Conservation (phyloP, 371 early-diverging fungal species). For the Mortierella sp. region DNA sequence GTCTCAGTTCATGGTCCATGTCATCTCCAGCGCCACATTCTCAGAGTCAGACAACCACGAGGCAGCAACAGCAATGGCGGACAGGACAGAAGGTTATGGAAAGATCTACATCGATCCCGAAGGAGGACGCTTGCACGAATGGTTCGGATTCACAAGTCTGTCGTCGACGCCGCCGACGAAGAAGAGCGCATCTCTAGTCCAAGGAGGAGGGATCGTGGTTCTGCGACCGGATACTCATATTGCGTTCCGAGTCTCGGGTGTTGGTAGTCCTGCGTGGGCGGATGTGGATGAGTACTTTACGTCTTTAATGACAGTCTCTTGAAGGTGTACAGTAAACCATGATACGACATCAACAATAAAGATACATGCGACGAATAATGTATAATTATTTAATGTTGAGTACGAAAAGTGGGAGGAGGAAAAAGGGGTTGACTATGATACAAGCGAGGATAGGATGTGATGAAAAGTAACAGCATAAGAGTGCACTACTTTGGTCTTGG, state of each 20-base stretch:
- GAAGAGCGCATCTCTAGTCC: background rate
- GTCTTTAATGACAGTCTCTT: background rate
- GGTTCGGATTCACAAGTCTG: background rate
- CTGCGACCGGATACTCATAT: constrained; percentile 15
- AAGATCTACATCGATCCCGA: background rate
- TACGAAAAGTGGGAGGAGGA: background rate
- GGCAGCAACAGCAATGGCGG: background rate
- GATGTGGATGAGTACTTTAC: constrained; percentile 9
- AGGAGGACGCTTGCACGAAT: background rate
- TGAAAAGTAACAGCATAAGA: background rate
- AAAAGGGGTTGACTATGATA: background rate
- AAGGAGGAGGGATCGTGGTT: constrained; percentile 3
- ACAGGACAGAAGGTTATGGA: background rate
- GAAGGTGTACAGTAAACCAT: no score
- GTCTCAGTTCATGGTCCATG: constrained; percentile 13
- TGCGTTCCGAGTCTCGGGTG: background rate
- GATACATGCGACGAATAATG: background rate
- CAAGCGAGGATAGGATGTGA: background rate
- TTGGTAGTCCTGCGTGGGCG: background rate
- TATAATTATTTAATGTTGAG: background rate
- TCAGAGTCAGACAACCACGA: background rate
- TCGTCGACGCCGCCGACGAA: background rate
- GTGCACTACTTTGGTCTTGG: no score
- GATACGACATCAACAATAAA: background rate
- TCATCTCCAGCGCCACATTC: background rate